Conservation (phyloP, 257 asterid genomes). For the Petunia secreta region DNA sequence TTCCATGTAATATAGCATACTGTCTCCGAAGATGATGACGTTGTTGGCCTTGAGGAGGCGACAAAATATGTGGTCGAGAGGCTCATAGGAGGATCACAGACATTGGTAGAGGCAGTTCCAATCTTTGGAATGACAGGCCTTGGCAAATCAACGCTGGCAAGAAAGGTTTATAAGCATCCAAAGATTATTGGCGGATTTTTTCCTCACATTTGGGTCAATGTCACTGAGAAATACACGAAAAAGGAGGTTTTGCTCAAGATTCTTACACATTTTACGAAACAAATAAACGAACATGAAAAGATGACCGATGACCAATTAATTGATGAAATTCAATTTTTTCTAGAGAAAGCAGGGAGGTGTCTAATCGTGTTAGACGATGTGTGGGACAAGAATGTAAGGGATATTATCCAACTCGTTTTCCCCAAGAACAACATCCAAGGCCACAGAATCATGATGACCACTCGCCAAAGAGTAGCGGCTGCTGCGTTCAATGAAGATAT, state of each 20-base stretch:
- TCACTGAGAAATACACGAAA: conserved; percentile 6
- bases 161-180: background rate
- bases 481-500: conserved; percentile 1
- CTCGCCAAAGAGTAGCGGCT: background rate
- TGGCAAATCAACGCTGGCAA: conserved; percentile 12
- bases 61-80: background rate
- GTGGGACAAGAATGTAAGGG: conserved; percentile 19
- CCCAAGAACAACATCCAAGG: background rate
- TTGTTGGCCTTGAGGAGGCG: conserved; percentile 37
- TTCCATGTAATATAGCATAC: conserved; percentile 25
- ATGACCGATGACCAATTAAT: conserved; percentile 22
- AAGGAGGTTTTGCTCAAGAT: conserved; percentile 16
- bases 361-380: conserved; percentile 27
- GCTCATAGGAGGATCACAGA: too few relatives aligned
- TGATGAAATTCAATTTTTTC: background rate
- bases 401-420: conserved; percentile 16
- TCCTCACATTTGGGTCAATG: conserved; percentile 3
- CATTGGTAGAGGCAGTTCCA: background rate
- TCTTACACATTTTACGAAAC: background rate
- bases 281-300: background rate
- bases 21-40: conserved; percentile 30
- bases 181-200: background rate
- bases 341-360: background rate
- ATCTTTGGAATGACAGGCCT: conserved; percentile 22
- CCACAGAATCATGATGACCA: background rate